phyloP scores from a whole-genome alignment of 345 rosid species.

The Lepidium sativum region DNA sequence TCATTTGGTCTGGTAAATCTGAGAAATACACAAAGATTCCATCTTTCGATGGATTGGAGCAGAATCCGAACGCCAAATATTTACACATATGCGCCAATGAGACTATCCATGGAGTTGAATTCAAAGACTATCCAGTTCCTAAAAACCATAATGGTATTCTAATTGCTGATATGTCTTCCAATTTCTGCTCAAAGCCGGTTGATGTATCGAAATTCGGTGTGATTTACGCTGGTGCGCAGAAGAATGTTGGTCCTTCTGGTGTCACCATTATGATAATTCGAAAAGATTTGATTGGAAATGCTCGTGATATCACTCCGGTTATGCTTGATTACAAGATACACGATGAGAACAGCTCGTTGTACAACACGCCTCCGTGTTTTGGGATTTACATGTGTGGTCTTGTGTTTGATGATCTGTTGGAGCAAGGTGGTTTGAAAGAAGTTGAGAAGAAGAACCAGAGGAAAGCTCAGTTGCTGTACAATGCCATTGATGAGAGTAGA shows the following conservation, averaged over 20 bases:
- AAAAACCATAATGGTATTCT: constrained; percentile 44
- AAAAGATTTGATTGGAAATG: constrained; percentile 75
- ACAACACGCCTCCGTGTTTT: constrained; percentile 88
- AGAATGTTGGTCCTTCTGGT: constrained; percentile 94
- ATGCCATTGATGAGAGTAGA: constrained; percentile 65
- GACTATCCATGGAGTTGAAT: constrained; percentile 91
- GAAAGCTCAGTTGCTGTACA: constrained; percentile 68
- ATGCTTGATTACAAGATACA: constrained; percentile 93
- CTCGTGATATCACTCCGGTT: constrained; percentile 57
- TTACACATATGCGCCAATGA: constrained; percentile 85
- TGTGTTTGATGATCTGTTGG: constrained; percentile 77
- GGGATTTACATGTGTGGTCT: constrained; percentile 90
- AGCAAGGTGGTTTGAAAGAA: constrained; percentile 70
- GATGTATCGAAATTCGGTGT: constrained; percentile 73
- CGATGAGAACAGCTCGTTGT: constrained; percentile 67
- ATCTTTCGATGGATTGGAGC: constrained; percentile 44
- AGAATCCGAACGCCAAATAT: constrained; percentile 52
- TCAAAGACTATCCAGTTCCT: constrained; percentile 60
- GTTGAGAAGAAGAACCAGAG: constrained; percentile 83
- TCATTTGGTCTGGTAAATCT: constrained; percentile 84
- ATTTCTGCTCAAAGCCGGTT: constrained; percentile 89
- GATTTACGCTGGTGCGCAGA: constrained; percentile 94
- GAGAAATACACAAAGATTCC: constrained; percentile 71
- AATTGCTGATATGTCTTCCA: constrained; percentile 90
- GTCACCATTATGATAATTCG: constrained; percentile 77